Conservation (phyloP, 345 rosid species). For the Dipteronia sinensis region DNA sequence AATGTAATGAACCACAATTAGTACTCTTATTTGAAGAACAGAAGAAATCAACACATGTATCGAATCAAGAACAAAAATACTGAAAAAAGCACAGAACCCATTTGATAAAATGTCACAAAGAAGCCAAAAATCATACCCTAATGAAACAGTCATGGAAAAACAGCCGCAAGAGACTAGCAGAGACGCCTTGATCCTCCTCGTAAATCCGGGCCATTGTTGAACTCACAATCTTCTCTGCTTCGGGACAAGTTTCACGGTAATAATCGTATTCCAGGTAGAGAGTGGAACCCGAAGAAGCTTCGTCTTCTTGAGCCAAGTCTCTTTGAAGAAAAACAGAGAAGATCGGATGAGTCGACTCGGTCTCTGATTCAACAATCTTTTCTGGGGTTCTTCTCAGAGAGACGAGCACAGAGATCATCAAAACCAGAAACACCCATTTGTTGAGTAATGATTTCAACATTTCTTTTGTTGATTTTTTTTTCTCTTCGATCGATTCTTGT, state of each 20-base stretch:
- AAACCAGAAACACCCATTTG: constrained; percentile 1
- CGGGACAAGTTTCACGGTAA: constrained; percentile 41
- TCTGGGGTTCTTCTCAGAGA: constrained; percentile 15
- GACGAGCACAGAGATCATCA: constrained; percentile 22
- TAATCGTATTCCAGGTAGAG: constrained; percentile 40
- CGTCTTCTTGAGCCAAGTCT: not conserved
- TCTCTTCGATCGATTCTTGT: not conserved
- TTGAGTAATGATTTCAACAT: not conserved
- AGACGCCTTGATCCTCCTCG: constrained; percentile 22
- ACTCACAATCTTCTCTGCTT: constrained; percentile 41
- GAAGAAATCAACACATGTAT: not conserved
- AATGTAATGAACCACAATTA: not conserved
- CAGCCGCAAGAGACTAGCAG: constrained; percentile 39
- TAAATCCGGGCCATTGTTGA: constrained; percentile 28
- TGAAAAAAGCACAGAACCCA: not conserved
- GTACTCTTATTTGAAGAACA: not conserved
- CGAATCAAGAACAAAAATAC: not conserved
- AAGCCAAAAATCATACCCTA: constrained; percentile 21
- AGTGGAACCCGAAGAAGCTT: not conserved
- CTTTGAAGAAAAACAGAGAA: constrained; percentile 22
- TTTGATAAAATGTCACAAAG: not conserved
- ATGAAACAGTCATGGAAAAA: constrained; percentile 54
- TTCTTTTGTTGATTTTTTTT: not conserved
- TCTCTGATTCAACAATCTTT: not conserved
- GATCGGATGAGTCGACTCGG: not conserved